Conservation (phyloP, 2,329 filamentous ascomycete species). For the Calonectria multiphialidica region DNA sequence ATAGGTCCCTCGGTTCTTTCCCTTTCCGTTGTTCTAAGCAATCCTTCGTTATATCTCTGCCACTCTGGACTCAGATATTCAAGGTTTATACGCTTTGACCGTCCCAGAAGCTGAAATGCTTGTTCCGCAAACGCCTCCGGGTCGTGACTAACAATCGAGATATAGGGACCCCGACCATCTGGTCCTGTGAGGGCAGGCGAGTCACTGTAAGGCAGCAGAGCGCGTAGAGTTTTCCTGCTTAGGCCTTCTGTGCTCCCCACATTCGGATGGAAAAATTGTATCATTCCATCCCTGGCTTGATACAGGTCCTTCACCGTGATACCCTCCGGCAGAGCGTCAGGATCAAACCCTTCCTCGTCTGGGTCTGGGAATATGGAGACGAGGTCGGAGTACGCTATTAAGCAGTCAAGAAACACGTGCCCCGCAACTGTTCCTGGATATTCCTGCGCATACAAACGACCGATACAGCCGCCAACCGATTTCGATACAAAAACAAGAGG, state of each 20-base stretch:
- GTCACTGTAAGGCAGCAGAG: slow-evolving; percentile 31
- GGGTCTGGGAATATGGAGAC: slow-evolving; percentile 68
- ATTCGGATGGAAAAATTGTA: slow-evolving; percentile 35
- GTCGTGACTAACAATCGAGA: slow-evolving; percentile 40
- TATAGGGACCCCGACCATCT: not conserved
- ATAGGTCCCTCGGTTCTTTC: slow-evolving; percentile 49
- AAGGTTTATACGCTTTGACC: slow-evolving; percentile 51
- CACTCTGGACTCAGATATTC: slow-evolving; percentile 66
- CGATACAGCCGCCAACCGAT: slow-evolving; percentile 49
- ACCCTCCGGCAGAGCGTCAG: slow-evolving; percentile 20
- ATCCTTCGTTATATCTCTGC: slow-evolving; percentile 64
- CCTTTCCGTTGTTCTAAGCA: slow-evolving; percentile 56
- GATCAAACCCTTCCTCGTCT: slow-evolving; percentile 59
- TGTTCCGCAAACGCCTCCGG: slow-evolving; percentile 33
- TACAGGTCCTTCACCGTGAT: slow-evolving; percentile 27
- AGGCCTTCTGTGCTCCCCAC: slow-evolving; percentile 36
- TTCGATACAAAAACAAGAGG: slow-evolving; percentile 32
- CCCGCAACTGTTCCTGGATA: slow-evolving; percentile 59
- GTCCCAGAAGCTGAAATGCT: not conserved
- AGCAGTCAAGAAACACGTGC: slow-evolving; percentile 66
- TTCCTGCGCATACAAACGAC: slow-evolving; percentile 62
- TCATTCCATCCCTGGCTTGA: slow-evolving; percentile 10
- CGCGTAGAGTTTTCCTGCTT: slow-evolving; percentile 31
- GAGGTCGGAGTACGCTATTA: slow-evolving; percentile 69
- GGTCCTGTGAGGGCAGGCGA: slow-evolving; percentile 24